Conservation (phyloP, 2,329 filamentous ascomycete genomes). For the Fusarium camptoceras region DNA sequence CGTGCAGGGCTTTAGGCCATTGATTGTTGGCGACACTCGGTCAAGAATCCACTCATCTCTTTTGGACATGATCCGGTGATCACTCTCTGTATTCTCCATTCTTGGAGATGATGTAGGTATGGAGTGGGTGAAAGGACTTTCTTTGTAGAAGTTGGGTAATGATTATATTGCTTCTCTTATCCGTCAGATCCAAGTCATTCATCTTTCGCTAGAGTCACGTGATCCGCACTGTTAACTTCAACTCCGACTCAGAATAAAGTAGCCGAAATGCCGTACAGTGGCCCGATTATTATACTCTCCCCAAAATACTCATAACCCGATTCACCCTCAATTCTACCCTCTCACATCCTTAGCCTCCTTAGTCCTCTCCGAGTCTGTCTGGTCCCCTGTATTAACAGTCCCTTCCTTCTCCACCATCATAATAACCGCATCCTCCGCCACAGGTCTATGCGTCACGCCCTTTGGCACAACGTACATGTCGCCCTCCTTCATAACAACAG, state of each 20-base stretch:
- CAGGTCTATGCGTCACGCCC: slow-evolving; percentile 53
- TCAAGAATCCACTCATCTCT: not conserved
- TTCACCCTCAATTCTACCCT: not conserved
- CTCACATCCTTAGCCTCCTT: slow-evolving; percentile 36
- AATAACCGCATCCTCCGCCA: slow-evolving; percentile 51
- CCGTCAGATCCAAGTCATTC: too few species aligned
- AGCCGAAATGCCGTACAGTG: rapidly evolving
- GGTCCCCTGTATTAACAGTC: slow-evolving; percentile 49
- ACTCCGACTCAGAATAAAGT: too few species aligned
- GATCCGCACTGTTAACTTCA: too few species aligned
- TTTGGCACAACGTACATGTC: slow-evolving; percentile 53
- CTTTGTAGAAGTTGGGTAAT: too few species aligned
- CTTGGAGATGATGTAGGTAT: too few species aligned
- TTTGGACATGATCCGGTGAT: not conserved
- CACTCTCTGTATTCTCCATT: too few species aligned
- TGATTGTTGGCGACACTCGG: not conserved
- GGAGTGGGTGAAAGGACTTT: too few species aligned
- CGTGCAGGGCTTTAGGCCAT: rapidly evolving
- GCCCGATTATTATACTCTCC: too few species aligned
- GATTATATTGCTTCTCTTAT: too few species aligned
- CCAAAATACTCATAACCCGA: too few species aligned
- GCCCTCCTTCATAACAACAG: slow-evolving; percentile 47
- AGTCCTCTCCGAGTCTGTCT: slow-evolving; percentile 41
- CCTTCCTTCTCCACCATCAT: slow-evolving; percentile 54
- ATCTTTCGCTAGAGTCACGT: not conserved